phyloP scores from a whole-genome alignment of 1,139 yeast genomes.

The Geotrichum reessii region DNA sequence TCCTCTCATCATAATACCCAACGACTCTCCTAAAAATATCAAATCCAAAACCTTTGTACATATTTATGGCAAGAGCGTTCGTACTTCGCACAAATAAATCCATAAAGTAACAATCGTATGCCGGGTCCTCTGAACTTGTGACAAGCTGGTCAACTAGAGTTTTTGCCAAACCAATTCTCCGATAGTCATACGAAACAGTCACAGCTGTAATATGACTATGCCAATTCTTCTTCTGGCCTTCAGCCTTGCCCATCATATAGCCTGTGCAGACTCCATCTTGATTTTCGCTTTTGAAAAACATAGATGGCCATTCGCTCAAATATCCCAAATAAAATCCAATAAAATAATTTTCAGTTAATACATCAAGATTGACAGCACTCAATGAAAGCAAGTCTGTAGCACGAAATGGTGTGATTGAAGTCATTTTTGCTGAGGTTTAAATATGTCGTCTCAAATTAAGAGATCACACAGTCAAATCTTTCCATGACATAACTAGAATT shows the following conservation, averaged over 20 bases:
- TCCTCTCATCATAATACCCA: slow-evolving; percentile 68
- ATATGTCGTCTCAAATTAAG: no score
- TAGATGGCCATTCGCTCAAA: slow-evolving; percentile 77
- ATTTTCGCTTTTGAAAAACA: slow-evolving; percentile 71
- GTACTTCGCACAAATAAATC: slow-evolving; percentile 89
- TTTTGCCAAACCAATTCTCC: slow-evolving; percentile 77
- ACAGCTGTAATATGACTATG: slow-evolving; percentile 97
- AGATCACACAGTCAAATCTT: no score
- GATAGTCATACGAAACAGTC: slow-evolving; percentile 73
- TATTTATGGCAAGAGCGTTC: slow-evolving; percentile 67
- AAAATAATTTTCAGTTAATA: slow-evolving; percentile 85
- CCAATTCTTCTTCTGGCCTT: slow-evolving; percentile 81
- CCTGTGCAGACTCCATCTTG: slow-evolving; percentile 31
- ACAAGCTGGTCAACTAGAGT: slow-evolving; percentile 69
- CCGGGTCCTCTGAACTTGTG: slow-evolving; percentile 54
- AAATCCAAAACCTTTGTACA: slow-evolving; percentile 84
- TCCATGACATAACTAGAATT: no score
- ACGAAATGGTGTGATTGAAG: slow-evolving; percentile 76
- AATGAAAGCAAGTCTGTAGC: slow-evolving; percentile 73
- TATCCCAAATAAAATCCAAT: slow-evolving; percentile 79
- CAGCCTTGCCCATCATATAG: slow-evolving; percentile 89
- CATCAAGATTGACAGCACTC: slow-evolving; percentile 76
- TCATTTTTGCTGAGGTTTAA: slow-evolving; percentile 44
- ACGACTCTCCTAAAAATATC: slow-evolving; percentile 78
- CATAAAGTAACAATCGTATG: slow-evolving; percentile 63